Conservation (phyloP, 163 green algal species). For the Trebouxia gelatinosa region DNA sequence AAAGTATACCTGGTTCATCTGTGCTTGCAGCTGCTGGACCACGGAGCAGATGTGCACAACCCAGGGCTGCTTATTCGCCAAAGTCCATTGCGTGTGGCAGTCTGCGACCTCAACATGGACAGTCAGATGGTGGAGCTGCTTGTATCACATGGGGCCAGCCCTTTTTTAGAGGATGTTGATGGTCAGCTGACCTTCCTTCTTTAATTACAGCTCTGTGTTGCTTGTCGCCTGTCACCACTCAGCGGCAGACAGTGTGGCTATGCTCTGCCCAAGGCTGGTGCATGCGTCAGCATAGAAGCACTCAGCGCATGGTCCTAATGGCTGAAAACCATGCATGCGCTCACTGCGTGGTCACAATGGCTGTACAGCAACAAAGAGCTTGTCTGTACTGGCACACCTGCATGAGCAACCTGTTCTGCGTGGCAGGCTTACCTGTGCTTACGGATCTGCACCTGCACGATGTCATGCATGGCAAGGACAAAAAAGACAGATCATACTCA, state of each 20-base stretch:
- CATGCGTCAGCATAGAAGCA: not conserved
- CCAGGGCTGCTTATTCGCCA: not conserved
- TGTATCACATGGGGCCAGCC: slow-evolving; percentile 9
- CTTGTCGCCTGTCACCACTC: too few relatives aligned
- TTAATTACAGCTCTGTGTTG: not conserved
- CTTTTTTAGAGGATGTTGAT: slow-evolving; percentile 2
- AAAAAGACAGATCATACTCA: too few relatives aligned
- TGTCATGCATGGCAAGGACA: too few relatives aligned
- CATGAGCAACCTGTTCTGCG: too few relatives aligned
- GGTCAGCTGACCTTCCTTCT: not conserved
- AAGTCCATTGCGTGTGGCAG: not conserved
- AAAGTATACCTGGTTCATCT: too few relatives aligned
- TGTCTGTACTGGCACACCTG: too few relatives aligned
- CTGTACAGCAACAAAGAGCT: too few relatives aligned
- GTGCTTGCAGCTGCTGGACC: not conserved
- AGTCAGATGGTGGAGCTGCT: not conserved
- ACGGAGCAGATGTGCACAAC: slow-evolving; percentile 14
- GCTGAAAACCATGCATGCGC: not conserved
- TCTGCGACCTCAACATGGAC: slow-evolving; percentile 3
- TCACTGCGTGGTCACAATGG: not conserved
- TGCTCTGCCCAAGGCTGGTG: not conserved
- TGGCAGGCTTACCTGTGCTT: too few relatives aligned
- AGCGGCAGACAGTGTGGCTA: not conserved
- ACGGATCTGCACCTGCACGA: too few relatives aligned
- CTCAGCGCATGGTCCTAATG: too few relatives aligned